Evolutionary conservation across 2,329 filamentous ascomycete species (phyloP).

Genomic region (Pseudogymnoascus pannorum): DNA sequence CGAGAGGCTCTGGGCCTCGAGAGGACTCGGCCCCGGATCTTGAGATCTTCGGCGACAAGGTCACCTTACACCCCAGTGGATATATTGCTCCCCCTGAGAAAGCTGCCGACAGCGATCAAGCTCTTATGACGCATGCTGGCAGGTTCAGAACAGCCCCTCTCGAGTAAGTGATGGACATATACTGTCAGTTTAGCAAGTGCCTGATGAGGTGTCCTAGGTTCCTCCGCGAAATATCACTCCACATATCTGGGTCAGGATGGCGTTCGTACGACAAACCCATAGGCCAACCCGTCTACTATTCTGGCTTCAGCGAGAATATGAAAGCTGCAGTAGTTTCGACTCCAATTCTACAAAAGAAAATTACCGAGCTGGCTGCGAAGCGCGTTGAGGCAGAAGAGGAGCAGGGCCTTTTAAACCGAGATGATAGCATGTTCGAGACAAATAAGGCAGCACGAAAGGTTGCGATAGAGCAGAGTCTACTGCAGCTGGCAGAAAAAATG

Average conservation of each 20-base stretch:
- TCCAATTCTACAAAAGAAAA: slow-evolving; percentile 65
- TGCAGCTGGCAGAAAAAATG: slow-evolving; percentile 77
- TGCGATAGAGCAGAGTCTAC: slow-evolving; percentile 65
- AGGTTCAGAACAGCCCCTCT: slow-evolving; percentile 69
- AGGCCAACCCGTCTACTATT: slow-evolving; percentile 88
- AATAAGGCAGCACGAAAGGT: slow-evolving; percentile 48
- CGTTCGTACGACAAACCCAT: slow-evolving; percentile 86
- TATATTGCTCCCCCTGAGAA: slow-evolving; percentile 46
- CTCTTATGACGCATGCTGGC: slow-evolving; percentile 74
- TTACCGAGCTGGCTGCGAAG: slow-evolving; percentile 67
- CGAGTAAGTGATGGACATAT: slow-evolving; percentile 36
- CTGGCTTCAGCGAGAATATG: slow-evolving; percentile 87
- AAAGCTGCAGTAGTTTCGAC: slow-evolving; percentile 69
- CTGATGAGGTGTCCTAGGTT: slow-evolving; percentile 48
- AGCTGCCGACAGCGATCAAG: slow-evolving; percentile 52
- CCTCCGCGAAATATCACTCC: slow-evolving; percentile 84
- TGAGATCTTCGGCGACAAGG: slow-evolving; percentile 65
- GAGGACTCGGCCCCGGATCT: slow-evolving; percentile 62
- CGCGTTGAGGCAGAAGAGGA: slow-evolving; percentile 69
- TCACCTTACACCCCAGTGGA: slow-evolving; percentile 68
- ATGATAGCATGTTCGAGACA: slow-evolving; percentile 46
- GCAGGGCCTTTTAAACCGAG: slow-evolving; percentile 57
- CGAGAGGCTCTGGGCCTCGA: slow-evolving; percentile 16
- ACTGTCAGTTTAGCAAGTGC: not conserved
- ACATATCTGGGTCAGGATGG: slow-evolving; percentile 92